Base-by-base conservation (phyloP, 768 basidiomycete genomes). In the Kwoniella pini region DNA sequence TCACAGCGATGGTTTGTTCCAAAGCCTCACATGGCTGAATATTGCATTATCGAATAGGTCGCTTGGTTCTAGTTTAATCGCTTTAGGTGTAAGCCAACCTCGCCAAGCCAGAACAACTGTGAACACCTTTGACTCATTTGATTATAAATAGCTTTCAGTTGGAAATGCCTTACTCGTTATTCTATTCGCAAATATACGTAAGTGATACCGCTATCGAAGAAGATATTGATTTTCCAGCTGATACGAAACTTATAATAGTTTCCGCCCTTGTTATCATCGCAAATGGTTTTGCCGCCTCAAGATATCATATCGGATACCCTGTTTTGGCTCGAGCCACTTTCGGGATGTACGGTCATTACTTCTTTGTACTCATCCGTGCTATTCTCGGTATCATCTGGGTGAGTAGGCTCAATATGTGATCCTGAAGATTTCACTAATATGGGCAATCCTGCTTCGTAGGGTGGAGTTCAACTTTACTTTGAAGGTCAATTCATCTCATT, bases 341-440 rank as follows among this genome's bases (percentile, higher is more conserved):
- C 39, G 66, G 66, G 28, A 68, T 64, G 62, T 68, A 64, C 31
- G 66, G 66, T 33, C 66, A 68, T 40, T 68, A 68, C 54, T 68
- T 64, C 40, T 63, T 63, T 31, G 66, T 68, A 2, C 19, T 57
- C 30, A 63, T 63, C 31, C 58, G 66, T 22, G 66, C 63, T 1
- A 58, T 64, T 38, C 59, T 64, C n/a, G 66, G 63, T 19, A 60
- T 68, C 53, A 58, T 68, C 50, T 68, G 66, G 66, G 66, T 68
- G 39, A 45, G 60, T 44, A 7, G 15, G n/a, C n/a, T n/a, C 3
- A n/a, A n/a, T n/a, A n/a, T n/a, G n/a, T n/a, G n/a, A n/a, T n/a
- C n/a, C n/a, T n/a, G n/a, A n/a, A 36, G 33, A 36, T 11, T 38
- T 7, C 21, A 42, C 1, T 21, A 46, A 12, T 45, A n/a, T n/a